These are phyloP conservation scores for Arachis hypogaea DNA, from an alignment of 306 rosid genomes.

Conservation along the genomic window DNA sequence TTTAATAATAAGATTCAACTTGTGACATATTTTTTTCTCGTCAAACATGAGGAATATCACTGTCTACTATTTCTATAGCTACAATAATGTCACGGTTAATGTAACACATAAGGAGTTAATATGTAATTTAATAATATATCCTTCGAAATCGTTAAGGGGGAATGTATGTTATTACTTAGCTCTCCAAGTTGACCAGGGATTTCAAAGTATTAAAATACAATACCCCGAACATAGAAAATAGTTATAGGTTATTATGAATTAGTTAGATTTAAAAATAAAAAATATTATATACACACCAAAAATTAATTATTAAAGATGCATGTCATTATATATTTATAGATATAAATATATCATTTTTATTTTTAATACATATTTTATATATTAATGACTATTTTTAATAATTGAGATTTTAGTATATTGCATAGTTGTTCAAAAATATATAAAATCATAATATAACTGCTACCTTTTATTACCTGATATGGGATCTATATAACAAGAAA, in stretches of 20 bases:
- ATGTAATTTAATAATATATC: conserved; percentile 37
- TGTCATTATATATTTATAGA: too few relatives aligned
- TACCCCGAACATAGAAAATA: neutral
- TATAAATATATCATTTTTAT: too few relatives aligned
- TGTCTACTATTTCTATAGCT: conserved; percentile 17
- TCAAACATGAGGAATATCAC: conserved; percentile 32
- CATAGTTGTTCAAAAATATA: too few relatives aligned
- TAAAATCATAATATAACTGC: too few relatives aligned
- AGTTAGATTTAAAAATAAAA: neutral
- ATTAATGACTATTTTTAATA: too few relatives aligned
- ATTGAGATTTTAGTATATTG: too few relatives aligned
- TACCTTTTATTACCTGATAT: too few relatives aligned
- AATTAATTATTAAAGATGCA: too few relatives aligned
- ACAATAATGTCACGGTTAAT: conserved; percentile 13
- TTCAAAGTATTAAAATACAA: conserved; percentile 21
- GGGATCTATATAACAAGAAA: too few relatives aligned
- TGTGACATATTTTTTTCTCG: conserved; percentile 16
- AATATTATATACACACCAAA: neutral
- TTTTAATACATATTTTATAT: too few relatives aligned
- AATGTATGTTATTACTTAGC: neutral
- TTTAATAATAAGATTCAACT: conserved; percentile 33
- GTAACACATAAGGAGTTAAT: conserved; percentile 2
- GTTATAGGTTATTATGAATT: neutral
- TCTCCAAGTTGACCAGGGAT: conserved; percentile 38
- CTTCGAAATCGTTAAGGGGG: conserved; percentile 36